Evolutionary conservation across 108 stramenopile genomes (phyloP).

Genomic region (Epithemia pelagica): DNA sequence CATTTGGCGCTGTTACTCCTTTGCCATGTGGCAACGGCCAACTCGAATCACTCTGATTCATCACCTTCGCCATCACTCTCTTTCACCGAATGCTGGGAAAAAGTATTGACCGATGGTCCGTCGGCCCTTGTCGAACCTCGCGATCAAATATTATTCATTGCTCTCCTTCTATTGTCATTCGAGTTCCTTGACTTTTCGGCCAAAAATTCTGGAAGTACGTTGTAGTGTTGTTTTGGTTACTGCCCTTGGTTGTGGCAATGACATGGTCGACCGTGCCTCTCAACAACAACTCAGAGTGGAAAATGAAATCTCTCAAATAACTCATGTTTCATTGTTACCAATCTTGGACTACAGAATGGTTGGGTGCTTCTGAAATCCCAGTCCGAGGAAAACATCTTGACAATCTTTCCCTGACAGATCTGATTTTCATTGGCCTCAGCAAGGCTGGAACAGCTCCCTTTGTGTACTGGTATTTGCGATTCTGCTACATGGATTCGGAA

Average conservation of each 20-base stretch:
- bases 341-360: slow-evolving; percentile 15
- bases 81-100: not conserved
- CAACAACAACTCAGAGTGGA: too few relatives aligned
- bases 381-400: slow-evolving; percentile 85
- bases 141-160: slow-evolving; percentile 32
- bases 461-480: slow-evolving; percentile 65
- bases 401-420: slow-evolving; percentile 52
- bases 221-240: too few relatives aligned
- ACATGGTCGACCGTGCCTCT: too few relatives aligned
- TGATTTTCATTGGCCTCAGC: slow-evolving; percentile 56
- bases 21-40: not conserved
- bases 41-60: not conserved
- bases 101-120: not conserved
- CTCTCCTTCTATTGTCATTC: slow-evolving; percentile 25
- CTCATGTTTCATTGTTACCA: too few relatives aligned
- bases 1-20: not conserved
- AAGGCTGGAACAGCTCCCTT: slow-evolving; percentile 72
- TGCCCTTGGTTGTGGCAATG: not conserved
- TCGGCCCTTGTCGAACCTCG: not conserved
- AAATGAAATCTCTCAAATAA: too few relatives aligned
- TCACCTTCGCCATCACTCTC: not conserved
- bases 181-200: slow-evolving; percentile 26
- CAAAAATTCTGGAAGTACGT: slow-evolving; percentile 23
- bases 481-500: slow-evolving; percentile 36
- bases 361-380: slow-evolving; percentile 42